Evolutionary conservation across 805 yeast genomes (phyloP).

Genomic region (Suhomyces kilbournensis): DNA sequence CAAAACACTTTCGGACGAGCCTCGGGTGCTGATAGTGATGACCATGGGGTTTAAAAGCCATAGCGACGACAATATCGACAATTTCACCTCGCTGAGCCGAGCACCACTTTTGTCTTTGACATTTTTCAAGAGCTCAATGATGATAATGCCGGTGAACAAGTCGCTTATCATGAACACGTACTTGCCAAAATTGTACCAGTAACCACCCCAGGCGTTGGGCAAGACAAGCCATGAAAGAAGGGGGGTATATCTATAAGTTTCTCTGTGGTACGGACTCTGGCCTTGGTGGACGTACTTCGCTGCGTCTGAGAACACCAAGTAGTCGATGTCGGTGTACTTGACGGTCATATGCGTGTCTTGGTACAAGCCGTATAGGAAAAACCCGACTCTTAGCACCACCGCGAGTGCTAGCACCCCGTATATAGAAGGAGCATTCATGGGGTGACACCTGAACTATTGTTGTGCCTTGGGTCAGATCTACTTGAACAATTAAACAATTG

Average conservation of each 20-base stretch:
- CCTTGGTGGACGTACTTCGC: slow-evolving; percentile 61
- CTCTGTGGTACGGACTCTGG: slow-evolving; percentile 74
- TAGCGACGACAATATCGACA: slow-evolving; percentile 49
- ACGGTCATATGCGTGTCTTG: slow-evolving; percentile 81
- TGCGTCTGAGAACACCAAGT: slow-evolving; percentile 92
- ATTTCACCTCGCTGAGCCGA: slow-evolving; percentile 23
- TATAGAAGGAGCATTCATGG: background rate
- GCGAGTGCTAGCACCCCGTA: slow-evolving; percentile 11
- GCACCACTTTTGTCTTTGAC: slow-evolving; percentile 15
- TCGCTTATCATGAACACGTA: slow-evolving; percentile 74
- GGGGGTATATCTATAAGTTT: slow-evolving; percentile 93
- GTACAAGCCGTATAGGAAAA: slow-evolving; percentile 75
- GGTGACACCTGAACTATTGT: background rate
- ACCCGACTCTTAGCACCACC: slow-evolving; percentile 48
- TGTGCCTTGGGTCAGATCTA: background rate
- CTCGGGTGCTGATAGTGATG: slow-evolving; percentile 85
- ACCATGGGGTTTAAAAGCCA: slow-evolving; percentile 98
- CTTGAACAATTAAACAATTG: background rate
- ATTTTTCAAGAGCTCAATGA: slow-evolving; percentile 32
- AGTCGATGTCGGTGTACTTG: slow-evolving; percentile 92
- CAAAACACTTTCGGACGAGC: slow-evolving; percentile 86
- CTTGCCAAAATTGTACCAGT: slow-evolving; percentile 68
- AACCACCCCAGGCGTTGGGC: slow-evolving; percentile 55
- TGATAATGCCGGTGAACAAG: slow-evolving; percentile 69
- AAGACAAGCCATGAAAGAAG: slow-evolving; percentile 76